phyloP scores from a whole-genome alignment of 257 asterid species.

The Knoxia roxburghii region DNA sequence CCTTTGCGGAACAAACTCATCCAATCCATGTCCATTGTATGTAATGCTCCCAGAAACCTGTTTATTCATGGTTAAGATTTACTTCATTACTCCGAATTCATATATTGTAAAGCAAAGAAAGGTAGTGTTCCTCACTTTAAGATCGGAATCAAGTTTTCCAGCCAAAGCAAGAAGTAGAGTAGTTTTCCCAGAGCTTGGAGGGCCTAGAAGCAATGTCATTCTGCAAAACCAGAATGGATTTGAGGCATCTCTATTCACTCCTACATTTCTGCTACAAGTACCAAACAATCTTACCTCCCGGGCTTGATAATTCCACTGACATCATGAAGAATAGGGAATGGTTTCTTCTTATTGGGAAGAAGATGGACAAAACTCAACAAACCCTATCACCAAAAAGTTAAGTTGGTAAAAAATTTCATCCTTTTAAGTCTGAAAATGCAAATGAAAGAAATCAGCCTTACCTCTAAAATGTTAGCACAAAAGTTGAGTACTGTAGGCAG shows the following conservation, averaged over 20 bases:
- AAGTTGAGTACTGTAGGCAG: slow-evolving; percentile 74
- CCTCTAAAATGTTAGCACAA: slow-evolving; percentile 63
- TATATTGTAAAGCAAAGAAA: not conserved
- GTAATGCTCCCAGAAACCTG: slow-evolving; percentile 74
- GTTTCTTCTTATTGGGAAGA: slow-evolving; percentile 64
- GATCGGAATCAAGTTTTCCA: slow-evolving; percentile 20
- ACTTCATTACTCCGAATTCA: not conserved
- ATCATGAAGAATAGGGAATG: slow-evolving; percentile 67
- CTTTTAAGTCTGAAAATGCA: too few species aligned
- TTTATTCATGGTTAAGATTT: not conserved
- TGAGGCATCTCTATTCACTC: not conserved
- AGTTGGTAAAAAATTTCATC: too few species aligned
- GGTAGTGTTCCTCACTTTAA: slow-evolving; percentile 42
- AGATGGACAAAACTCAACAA: slow-evolving; percentile 48
- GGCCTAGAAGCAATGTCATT: slow-evolving; percentile 14
- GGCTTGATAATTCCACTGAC: slow-evolving; percentile 78
- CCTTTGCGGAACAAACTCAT: slow-evolving; percentile 80
- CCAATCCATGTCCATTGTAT: slow-evolving; percentile 71
- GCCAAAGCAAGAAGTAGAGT: slow-evolving; percentile 1
- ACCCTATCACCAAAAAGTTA: slow-evolving; percentile 35
- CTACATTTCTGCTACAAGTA: not conserved
- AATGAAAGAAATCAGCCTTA: slow-evolving; percentile 15
- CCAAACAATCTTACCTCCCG: slow-evolving; percentile 46
- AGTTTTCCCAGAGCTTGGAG: slow-evolving; percentile 11
- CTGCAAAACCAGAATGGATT: slow-evolving; percentile 5